phyloP scores from a whole-genome alignment of 2,329 filamentous ascomycete species.

The Raffaelea ambrosiae region DNA sequence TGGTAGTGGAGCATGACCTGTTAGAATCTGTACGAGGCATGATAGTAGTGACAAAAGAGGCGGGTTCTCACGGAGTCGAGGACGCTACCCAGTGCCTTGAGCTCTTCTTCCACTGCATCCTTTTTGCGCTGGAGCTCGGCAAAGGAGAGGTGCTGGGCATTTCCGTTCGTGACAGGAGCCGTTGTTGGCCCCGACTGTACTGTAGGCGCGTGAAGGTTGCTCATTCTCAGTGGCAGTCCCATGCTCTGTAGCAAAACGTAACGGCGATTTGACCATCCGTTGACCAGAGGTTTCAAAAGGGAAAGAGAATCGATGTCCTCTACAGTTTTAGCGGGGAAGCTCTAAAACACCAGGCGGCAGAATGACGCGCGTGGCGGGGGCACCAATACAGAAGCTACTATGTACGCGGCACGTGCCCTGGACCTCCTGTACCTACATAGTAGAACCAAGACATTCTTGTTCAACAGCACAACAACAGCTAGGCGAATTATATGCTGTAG shows the following conservation, averaged over 20 bases:
- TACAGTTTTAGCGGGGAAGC: background rate
- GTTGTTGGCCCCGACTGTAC: conserved; percentile 69
- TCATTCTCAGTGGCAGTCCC: conserved; percentile 36
- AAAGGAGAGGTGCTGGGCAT: conserved; percentile 58
- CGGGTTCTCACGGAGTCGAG: conserved; percentile 65
- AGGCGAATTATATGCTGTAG: too few relatives aligned
- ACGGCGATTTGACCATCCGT: background rate
- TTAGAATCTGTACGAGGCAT: background rate
- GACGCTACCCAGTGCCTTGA: conserved; percentile 74
- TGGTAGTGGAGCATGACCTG: conserved; percentile 27
- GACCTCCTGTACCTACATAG: too few relatives aligned
- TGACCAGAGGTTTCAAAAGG: background rate
- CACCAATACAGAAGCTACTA: background rate
- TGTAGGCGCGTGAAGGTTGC: conserved; percentile 50
- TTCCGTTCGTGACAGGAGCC: conserved; percentile 49
- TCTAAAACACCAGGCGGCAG: conserved; percentile 5
- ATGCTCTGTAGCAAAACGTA: conserved; percentile 11
- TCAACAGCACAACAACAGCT: too few relatives aligned
- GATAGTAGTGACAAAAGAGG: too few relatives aligned
- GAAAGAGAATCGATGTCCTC: too few relatives aligned
- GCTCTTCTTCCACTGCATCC: conserved; percentile 74
- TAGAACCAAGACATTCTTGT: too few relatives aligned
- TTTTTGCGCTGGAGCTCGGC: conserved; percentile 77
- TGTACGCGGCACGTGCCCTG: conserved; percentile 2
- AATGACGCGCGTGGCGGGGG: conserved; percentile 9